phyloP scores from a whole-genome alignment of 1,284 basidiomycete species.

The Sporisorium reilianum region DNA sequence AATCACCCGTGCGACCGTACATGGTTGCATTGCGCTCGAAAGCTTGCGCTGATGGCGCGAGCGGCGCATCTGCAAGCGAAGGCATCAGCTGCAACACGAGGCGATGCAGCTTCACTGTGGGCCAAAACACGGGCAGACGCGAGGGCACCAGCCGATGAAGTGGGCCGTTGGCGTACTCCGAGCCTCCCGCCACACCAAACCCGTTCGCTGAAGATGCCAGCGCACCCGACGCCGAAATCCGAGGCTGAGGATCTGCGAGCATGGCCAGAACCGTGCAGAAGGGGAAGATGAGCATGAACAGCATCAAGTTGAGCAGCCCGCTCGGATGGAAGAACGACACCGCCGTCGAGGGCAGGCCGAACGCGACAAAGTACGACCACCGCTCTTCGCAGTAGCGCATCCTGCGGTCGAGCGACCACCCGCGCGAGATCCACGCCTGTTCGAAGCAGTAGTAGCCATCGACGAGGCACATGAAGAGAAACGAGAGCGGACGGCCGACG shows the following conservation, averaged over 20 bases:
- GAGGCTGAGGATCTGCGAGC: conserved; percentile 63
- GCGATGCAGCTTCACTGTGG: conserved; percentile 56
- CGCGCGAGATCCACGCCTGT: conserved; percentile 64
- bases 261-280: conserved; percentile 66
- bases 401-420: conserved; percentile 54
- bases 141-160: conserved; percentile 58
- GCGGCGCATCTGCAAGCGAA: conserved; percentile 22
- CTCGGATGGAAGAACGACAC: conserved; percentile 68
- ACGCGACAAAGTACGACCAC: conserved; percentile 68
- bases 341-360: conserved; percentile 65
- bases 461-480: conserved; percentile 65
- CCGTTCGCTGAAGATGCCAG: conserved; percentile 31
- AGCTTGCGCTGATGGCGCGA: conserved; percentile 22
- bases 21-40: conserved; percentile 44
- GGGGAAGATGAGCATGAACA: conserved; percentile 68
- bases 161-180: conserved; percentile 28
- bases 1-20: conserved; percentile 22
- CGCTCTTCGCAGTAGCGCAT: conserved; percentile 66
- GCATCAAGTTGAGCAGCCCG: conserved; percentile 66
- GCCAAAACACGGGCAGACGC: conserved; percentile 66
- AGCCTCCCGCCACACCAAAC: conserved; percentile 18
- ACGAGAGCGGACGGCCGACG: conserved; percentile 56
- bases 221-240: conserved; percentile 45
- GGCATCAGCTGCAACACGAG: conserved; percentile 31
- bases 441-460: conserved; percentile 69